Conservation (phyloP, 2,329 filamentous ascomycete genomes). For the Cladosporium phlei region DNA sequence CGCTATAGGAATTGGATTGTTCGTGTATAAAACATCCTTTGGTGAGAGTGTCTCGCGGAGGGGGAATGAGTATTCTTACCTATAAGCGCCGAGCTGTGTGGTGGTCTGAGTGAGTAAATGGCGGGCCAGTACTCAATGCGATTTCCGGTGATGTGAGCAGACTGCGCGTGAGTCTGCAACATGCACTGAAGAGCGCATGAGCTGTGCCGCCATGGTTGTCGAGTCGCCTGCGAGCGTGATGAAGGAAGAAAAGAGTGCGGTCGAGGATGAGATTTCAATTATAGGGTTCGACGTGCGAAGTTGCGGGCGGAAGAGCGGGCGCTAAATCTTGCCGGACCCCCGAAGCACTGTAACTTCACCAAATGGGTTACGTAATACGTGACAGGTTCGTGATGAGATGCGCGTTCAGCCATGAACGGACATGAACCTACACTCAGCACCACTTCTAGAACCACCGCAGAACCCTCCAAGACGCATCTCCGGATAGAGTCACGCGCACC, state of each 20-base stretch:
- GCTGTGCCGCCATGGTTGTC: conserved; percentile 4
- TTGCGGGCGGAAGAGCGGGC: background rate
- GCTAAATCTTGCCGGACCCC: no score
- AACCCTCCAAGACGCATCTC: background rate
- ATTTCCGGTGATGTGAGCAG: background rate
- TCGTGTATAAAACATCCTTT: conserved; percentile 35
- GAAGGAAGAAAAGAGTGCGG: background rate
- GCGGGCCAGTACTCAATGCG: background rate
- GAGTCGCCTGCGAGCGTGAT: conserved; percentile 1
- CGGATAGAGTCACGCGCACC: background rate
- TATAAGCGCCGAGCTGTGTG: background rate
- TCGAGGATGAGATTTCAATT: conserved; percentile 8
- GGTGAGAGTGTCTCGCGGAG: conserved; percentile 8
- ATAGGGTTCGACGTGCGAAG: background rate
- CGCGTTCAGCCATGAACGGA: no score
- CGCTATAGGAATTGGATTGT: conserved; percentile 57
- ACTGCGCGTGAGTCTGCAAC: background rate
- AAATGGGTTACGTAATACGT: no score
- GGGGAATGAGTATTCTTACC: conserved; percentile 6
- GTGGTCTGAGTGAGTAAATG: background rate
- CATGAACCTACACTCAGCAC: background rate
- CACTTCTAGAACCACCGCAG: background rate
- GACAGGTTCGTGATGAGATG: no score
- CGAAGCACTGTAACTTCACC: no score
- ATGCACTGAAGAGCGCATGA: background rate